phyloP scores from a whole-genome alignment of 805 yeast genomes.

The Ogataea naganishii region DNA sequence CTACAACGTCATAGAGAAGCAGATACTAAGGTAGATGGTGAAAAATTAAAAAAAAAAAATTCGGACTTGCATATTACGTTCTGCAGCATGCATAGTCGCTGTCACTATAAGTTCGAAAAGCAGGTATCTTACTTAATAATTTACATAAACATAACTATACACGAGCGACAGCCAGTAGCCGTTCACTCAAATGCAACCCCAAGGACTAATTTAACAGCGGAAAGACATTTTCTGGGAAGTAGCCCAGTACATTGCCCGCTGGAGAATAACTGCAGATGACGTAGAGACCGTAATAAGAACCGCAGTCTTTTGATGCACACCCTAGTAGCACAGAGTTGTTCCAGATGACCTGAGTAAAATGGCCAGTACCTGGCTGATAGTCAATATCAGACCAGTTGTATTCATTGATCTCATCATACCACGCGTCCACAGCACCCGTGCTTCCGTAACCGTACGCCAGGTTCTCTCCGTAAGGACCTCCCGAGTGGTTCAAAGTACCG shows the following conservation, averaged over 20 bases:
- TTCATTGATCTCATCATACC: slow-evolving; percentile 58
- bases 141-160: too few relatives aligned
- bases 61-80: too few relatives aligned
- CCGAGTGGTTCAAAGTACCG: slow-evolving; percentile 53
- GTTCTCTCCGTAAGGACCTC: slow-evolving; percentile 63
- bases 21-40: too few relatives aligned
- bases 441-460: slow-evolving; percentile 63
- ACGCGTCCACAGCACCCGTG: slow-evolving; percentile 57
- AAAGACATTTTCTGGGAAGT: slow-evolving; percentile 28
- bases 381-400: slow-evolving; percentile 50
- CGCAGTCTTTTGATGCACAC: slow-evolving; percentile 50
- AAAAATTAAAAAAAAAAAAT: too few relatives aligned
- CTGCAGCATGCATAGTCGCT: too few relatives aligned
- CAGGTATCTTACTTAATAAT: too few relatives aligned
- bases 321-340: slow-evolving; percentile 51
- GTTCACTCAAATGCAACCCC: too few relatives aligned
- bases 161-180: too few relatives aligned
- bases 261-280: slow-evolving; percentile 71
- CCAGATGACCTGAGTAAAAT: slow-evolving; percentile 77
- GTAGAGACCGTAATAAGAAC: slow-evolving; percentile 43
- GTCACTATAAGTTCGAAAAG: too few relatives aligned
- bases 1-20: too few relatives aligned
- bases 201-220: too few relatives aligned
- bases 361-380: slow-evolving; percentile 47
- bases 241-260: slow-evolving; percentile 62